Evolutionary conservation across 345 rosid species (phyloP).

Genomic region (Jatropha curcas): DNA sequence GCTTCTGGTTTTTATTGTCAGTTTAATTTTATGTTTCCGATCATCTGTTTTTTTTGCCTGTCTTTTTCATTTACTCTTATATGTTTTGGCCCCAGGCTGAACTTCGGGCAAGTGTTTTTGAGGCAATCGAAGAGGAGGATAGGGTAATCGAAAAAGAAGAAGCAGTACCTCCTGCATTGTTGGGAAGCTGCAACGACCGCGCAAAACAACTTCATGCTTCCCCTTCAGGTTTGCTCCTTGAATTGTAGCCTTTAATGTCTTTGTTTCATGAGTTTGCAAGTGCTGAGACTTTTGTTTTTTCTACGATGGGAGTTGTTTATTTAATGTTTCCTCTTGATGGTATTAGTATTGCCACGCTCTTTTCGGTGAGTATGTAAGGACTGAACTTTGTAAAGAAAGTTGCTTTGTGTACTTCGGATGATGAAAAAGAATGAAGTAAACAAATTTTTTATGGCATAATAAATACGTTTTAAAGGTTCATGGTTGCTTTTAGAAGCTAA

Average conservation of each 20-base stretch:
- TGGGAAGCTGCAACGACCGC: slow-evolving; percentile 94
- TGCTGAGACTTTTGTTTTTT: slow-evolving; percentile 5
- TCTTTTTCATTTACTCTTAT: neutral
- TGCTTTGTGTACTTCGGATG: too few relatives aligned
- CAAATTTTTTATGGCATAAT: too few relatives aligned
- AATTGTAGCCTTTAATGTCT: neutral
- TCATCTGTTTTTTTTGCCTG: neutral
- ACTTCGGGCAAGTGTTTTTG: slow-evolving; percentile 95
- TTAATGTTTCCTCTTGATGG: neutral
- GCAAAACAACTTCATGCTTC: slow-evolving; percentile 92
- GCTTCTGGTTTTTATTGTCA: neutral
- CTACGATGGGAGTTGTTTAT: neutral
- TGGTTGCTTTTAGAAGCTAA: slow-evolving; percentile 7
- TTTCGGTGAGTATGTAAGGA: too few relatives aligned
- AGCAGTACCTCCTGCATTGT: slow-evolving; percentile 80
- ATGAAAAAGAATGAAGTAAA: too few relatives aligned
- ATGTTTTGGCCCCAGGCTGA: slow-evolving; percentile 59
- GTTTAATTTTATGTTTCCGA: neutral
- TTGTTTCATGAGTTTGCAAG: neutral
- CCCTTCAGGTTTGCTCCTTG: slow-evolving; percentile 70
- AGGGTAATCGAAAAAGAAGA: slow-evolving; percentile 69
- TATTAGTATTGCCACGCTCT: too few relatives aligned
- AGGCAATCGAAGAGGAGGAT: slow-evolving; percentile 98
- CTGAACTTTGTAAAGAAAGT: too few relatives aligned
- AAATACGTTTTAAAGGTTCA: too few relatives aligned